These are phyloP conservation scores for Catenaria anguillulae DNA, from an alignment of 371 early-diverging fungal species.

Conservation along the genomic window DNA sequence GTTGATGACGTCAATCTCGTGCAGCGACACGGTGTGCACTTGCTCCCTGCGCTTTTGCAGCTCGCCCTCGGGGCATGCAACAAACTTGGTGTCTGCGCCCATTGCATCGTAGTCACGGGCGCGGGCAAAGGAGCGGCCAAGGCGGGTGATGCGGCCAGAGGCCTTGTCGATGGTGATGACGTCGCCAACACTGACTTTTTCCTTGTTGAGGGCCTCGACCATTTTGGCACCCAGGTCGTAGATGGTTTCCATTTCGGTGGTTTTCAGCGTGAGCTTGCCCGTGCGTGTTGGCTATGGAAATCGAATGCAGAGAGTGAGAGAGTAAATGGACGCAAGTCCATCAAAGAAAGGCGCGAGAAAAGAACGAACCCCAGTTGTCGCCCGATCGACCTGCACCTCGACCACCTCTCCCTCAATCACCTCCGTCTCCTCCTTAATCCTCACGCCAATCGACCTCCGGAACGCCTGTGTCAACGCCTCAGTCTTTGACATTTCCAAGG, in stretches of 20 bases:
- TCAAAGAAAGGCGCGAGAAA: background rate
- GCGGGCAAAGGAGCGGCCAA: slow-evolving; percentile 86
- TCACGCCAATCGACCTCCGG: slow-evolving; percentile 88
- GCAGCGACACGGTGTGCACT: slow-evolving; percentile 92
- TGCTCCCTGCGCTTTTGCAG: slow-evolving; percentile 90
- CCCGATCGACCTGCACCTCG: slow-evolving; percentile 86
- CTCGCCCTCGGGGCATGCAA: slow-evolving; percentile 99
- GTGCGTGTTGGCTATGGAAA: slow-evolving; percentile 76
- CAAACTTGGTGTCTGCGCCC: slow-evolving; percentile 91
- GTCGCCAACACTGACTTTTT: slow-evolving; percentile 96
- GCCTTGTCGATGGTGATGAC: slow-evolving; percentile 98
- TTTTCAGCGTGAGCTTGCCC: slow-evolving; percentile 95
- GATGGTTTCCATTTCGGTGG: slow-evolving; percentile 99
- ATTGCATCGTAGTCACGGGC: slow-evolving; percentile 94
- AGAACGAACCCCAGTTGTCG: slow-evolving; percentile 24
- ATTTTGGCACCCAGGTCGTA: slow-evolving; percentile 98
- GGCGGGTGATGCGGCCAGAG: slow-evolving; percentile 90
- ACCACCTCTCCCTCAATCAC: slow-evolving; percentile 99
- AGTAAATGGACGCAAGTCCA: too few relatives aligned
- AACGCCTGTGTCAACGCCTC: slow-evolving; percentile 98
- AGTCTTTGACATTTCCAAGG: slow-evolving; percentile 95
- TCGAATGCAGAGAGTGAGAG: too few relatives aligned
- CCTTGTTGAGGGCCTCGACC: slow-evolving; percentile 91
- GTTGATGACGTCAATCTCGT: slow-evolving; percentile 99
- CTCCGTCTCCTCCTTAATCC: slow-evolving; percentile 96